These are phyloP conservation scores for Saksenaea vasiformis DNA, from an alignment of 371 early-diverging fungal species.

Conservation along the genomic window DNA sequence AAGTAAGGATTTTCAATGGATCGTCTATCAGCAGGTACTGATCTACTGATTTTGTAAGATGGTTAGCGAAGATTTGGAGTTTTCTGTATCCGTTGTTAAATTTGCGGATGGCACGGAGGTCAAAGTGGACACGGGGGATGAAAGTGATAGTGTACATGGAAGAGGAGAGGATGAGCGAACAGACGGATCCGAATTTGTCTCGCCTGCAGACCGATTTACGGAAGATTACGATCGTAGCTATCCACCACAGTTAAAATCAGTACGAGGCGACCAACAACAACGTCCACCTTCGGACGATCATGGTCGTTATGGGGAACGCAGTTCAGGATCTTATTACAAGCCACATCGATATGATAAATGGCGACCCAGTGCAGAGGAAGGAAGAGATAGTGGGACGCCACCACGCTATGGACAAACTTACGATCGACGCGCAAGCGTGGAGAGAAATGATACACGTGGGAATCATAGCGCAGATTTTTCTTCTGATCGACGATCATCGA, in stretches of 20 bases:
- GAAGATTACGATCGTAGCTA: slow-evolving; percentile 54
- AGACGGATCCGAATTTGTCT: slow-evolving; percentile 20
- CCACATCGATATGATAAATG: slow-evolving; percentile 13
- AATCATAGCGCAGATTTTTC: neutral
- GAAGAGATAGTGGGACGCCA: slow-evolving; percentile 1
- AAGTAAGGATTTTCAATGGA: slow-evolving; percentile 18
- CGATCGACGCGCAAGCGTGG: slow-evolving; percentile 11
- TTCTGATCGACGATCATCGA: neutral
- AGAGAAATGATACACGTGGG: neutral
- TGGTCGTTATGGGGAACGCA: neutral
- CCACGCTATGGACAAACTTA: slow-evolving; percentile 8
- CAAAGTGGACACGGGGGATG: slow-evolving; percentile 4
- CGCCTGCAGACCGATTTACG: slow-evolving; percentile 47
- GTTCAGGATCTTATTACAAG: neutral
- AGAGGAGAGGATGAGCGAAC: slow-evolving; percentile 6
- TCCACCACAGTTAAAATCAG: slow-evolving; percentile 31
- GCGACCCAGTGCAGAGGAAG: slow-evolving; percentile 4
- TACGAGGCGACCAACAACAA: slow-evolving; percentile 8
- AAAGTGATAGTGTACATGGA: slow-evolving; percentile 9
- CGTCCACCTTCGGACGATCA: slow-evolving; percentile 9
- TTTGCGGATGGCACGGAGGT: slow-evolving; percentile 37
- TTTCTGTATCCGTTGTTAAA: slow-evolving; percentile 25
- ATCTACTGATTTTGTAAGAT: slow-evolving; percentile 14
- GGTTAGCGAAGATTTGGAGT: slow-evolving; percentile 30
- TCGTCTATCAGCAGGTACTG: no score